Evolutionary conservation across 768 basidiomycete genomes (phyloP).

Genomic region (Tulasnella sp.): DNA sequence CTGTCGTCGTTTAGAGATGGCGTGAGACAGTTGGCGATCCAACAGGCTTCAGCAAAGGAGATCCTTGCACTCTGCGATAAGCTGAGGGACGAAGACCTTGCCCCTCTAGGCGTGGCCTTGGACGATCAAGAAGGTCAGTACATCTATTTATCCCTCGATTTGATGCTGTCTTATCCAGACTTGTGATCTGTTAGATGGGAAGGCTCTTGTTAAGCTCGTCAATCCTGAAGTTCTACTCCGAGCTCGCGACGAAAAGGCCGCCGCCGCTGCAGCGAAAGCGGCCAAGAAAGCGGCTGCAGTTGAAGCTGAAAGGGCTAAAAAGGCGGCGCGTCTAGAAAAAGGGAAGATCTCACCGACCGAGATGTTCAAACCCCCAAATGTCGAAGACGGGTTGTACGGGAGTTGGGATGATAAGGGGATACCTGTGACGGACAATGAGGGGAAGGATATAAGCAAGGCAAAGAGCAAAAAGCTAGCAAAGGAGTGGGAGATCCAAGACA

Average conservation of each 20-base stretch:
- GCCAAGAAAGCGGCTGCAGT: slow-evolving; percentile 71
- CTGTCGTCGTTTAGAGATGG: slow-evolving; percentile 90
- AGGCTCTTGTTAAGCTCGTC: slow-evolving; percentile 89
- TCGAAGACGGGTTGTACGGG: slow-evolving; percentile 65
- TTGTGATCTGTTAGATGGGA: slow-evolving; percentile 62
- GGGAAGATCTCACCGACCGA: slow-evolving; percentile 69
- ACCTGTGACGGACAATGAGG: slow-evolving; percentile 79
- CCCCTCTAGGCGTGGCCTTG: slow-evolving; percentile 90
- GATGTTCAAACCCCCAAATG: slow-evolving; percentile 81
- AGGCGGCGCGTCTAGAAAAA: slow-evolving; percentile 73
- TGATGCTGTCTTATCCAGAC: not conserved
- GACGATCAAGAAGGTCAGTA: slow-evolving; percentile 89
- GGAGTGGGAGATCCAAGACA: slow-evolving; percentile 67
- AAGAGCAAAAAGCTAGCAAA: slow-evolving; percentile 73
- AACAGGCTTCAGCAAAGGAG: slow-evolving; percentile 59
- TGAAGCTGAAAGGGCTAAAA: slow-evolving; percentile 61
- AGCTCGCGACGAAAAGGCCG: slow-evolving; percentile 84
- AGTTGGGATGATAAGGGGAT: slow-evolving; percentile 84
- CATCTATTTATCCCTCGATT: not conserved
- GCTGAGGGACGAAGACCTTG: slow-evolving; percentile 82
- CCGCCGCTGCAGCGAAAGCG: slow-evolving; percentile 66
- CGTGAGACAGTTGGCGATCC: slow-evolving; percentile 77
- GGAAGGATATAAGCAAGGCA: slow-evolving; percentile 81
- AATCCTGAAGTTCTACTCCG: slow-evolving; percentile 74
- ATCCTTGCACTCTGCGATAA: slow-evolving; percentile 85